Conservation (phyloP, 176 grass and related monocot species). For the Zoysia pacifica region DNA sequence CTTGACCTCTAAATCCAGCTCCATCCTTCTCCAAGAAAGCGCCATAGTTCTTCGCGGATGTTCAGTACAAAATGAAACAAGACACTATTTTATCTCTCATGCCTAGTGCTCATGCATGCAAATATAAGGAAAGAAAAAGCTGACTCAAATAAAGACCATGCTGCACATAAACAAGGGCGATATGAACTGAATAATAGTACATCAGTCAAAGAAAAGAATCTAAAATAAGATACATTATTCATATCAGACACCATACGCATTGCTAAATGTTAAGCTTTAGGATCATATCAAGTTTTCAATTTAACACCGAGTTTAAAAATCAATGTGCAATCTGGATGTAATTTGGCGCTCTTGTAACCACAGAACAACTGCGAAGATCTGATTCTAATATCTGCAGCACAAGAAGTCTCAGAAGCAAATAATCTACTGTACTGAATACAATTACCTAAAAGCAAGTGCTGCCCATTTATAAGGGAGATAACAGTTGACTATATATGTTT, state of each 20-base stretch:
- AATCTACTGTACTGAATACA: background rate
- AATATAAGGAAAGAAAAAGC: slow-evolving; percentile 21
- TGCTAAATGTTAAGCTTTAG: background rate
- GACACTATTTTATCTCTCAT: slow-evolving; percentile 19
- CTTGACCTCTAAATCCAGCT: slow-evolving; percentile 89
- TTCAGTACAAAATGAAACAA: slow-evolving; percentile 28
- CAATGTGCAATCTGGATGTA: background rate
- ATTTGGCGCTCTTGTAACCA: background rate
- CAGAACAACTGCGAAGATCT: background rate
- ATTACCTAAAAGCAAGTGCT: background rate
- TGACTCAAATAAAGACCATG: background rate
- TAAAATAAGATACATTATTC: background rate
- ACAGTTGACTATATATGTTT: background rate
- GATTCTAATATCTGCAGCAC: background rate
- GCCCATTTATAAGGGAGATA: background rate
- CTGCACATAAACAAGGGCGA: background rate
- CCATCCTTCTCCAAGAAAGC: slow-evolving; percentile 99
- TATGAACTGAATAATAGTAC: background rate
- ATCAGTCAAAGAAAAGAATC: background rate
- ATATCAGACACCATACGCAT: background rate
- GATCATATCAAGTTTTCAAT: background rate
- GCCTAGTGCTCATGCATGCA: slow-evolving; percentile 20
- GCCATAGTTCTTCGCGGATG: slow-evolving; percentile 77
- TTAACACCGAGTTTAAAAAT: background rate
- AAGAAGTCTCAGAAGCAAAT: background rate